Base-by-base conservation (phyloP, 495 filamentous ascomycete genomes). In the Halenospora varia region DNA sequence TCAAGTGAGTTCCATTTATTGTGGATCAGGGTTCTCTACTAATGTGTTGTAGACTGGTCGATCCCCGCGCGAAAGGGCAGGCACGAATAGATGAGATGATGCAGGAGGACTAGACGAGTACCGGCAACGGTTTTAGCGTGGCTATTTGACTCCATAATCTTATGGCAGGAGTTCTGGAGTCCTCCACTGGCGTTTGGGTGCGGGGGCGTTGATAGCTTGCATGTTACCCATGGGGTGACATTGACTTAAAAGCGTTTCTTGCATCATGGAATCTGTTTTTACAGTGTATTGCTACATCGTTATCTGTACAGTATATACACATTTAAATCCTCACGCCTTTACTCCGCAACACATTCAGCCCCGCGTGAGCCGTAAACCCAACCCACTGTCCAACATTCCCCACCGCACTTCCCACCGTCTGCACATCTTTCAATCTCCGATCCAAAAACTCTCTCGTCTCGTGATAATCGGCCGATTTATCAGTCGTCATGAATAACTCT, bases 401-500 rank as follows among this genome's bases (percentile, higher is more conserved):
- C n/a, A 89, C 53, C 26, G 80, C 78, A 0, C 71, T 73, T 1
- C 85, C 83, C 19, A 91, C 56, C 8, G 67, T 75, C 54, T 75
- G 72, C 17, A 76, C 77, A 74, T 94, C 92, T 62, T 84, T 79
- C 48, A 97, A 75, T 47, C 94, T 75, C 40, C 91, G 75, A 46
- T 86, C 78, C 56, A 97, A 70, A 68, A 97, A 98, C 23, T 79
- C 73, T 62, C 86, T 86, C 20, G 94, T 97, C 51, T 90, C 88
- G 1, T 57, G 63, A 61, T 86, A 89, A 13, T 81, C 82, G 0
- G 75, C 68, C 0, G 82, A 88, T 53, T 68, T 72, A 68, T 97
- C 95, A 45, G 87, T 87, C 15, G 91, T 97, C 92, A 97, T 96
- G 71, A 92, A 92, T 2, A 96, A 74, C 70, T 98, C 94, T 24